A percentile compares a stretch with the other conserved stretches of the same genome.
Evolutionary conservation across 768 basidiomycete species (phyloP).

Genomic region (Steccherinum ochraceum): DNA sequence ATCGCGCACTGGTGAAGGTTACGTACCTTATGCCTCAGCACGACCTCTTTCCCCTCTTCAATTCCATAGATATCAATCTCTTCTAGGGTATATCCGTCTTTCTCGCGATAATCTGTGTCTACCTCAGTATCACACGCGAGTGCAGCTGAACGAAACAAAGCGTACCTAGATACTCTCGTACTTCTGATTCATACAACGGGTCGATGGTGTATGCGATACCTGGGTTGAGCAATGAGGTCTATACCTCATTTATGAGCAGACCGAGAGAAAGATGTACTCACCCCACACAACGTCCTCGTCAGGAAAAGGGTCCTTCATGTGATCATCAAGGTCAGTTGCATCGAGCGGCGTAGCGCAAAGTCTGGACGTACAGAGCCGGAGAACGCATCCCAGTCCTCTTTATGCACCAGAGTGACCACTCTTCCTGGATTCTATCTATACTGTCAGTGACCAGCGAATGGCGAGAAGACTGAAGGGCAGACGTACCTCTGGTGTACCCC

Average conservation of each 20-base stretch:
- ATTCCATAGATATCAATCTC: slow-evolving; percentile 66
- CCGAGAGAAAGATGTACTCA: slow-evolving; percentile 23
- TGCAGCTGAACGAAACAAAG: no score
- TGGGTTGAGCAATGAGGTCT: no score
- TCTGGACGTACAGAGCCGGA: slow-evolving; percentile 49
- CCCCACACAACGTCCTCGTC: slow-evolving; percentile 86
- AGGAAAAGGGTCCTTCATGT: slow-evolving; percentile 63
- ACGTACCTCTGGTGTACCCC: slow-evolving; percentile 77
- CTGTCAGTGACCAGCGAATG: no score
- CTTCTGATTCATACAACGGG: slow-evolving; percentile 64
- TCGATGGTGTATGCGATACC: slow-evolving; percentile 89
- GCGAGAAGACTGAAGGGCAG: no score
- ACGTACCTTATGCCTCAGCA: slow-evolving; percentile 51
- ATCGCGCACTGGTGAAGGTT: not conserved
- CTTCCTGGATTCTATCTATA: slow-evolving; percentile 82
- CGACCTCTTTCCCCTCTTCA: slow-evolving; percentile 43
- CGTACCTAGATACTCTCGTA: slow-evolving; percentile 76
- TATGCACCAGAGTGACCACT: slow-evolving; percentile 86
- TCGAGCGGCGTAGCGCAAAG: no score
- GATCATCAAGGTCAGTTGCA: no score
- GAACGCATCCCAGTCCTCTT: slow-evolving; percentile 80
- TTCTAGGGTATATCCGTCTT: slow-evolving; percentile 92
- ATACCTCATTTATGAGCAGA: no score
- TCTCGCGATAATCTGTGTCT: slow-evolving; percentile 88
- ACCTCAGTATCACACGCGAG: no score